Evolutionary conservation across 306 rosid species (phyloP).

Genomic region (Erythrophleum fordii): DNA sequence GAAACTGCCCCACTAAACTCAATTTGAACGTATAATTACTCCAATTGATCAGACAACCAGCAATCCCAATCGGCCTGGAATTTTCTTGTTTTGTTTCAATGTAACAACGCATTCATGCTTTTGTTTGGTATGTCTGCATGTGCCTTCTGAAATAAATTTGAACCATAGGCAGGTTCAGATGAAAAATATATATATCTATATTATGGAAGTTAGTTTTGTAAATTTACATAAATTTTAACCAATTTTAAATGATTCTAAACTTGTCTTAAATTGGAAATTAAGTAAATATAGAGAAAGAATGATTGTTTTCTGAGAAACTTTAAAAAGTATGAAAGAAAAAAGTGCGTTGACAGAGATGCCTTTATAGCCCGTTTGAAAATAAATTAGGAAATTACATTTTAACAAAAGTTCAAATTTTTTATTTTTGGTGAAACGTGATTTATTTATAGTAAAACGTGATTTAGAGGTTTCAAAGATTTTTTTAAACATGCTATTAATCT

Average conservation of each 20-base stretch:
- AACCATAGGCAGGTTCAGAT: background rate
- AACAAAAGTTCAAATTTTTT: too few species aligned
- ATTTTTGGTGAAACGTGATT: too few species aligned
- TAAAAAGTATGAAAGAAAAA: background rate
- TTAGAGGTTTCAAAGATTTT: too few species aligned
- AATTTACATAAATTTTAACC: background rate
- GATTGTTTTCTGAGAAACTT: background rate
- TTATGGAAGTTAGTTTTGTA: background rate
- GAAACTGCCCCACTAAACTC: background rate
- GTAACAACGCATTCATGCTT: background rate
- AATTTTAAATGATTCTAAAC: background rate
- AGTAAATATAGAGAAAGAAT: background rate
- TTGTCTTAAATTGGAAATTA: background rate
- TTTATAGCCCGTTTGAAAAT: too few species aligned
- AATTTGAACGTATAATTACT: background rate
- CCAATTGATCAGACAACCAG: background rate
- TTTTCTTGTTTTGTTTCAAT: background rate
- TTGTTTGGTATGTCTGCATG: slow-evolving; percentile 3
- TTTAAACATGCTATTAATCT: too few species aligned
- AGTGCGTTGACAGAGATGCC: background rate
- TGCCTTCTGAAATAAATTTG: background rate
- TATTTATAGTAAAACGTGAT: too few species aligned
- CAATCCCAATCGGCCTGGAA: background rate
- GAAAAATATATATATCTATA: background rate
- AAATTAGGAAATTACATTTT: too few species aligned